Conservation (phyloP, 106 monocot genomes). For the Platanthera guangdongensis region DNA sequence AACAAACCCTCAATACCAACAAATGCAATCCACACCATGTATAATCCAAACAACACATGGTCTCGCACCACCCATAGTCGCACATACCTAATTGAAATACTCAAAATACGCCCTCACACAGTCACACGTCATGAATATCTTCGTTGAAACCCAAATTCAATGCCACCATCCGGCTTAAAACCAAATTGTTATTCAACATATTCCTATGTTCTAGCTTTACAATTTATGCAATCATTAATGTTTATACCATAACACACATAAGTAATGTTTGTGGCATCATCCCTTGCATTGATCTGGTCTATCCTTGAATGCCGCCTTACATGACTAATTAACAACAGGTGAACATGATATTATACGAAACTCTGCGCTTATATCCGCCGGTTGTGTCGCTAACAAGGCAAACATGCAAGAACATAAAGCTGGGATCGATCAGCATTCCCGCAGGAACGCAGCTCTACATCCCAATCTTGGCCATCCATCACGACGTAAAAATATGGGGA, state of each 20-base stretch:
- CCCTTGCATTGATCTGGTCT: not conserved
- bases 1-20: too few species aligned
- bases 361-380: constrained; percentile 9
- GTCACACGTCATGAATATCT: too few species aligned
- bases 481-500: constrained; percentile 13
- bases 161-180: too few species aligned
- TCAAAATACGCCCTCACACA: too few species aligned
- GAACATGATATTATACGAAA: constrained; percentile 8
- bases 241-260: not conserved
- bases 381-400: constrained; percentile 2
- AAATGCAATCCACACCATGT: too few species aligned
- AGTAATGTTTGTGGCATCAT: not conserved
- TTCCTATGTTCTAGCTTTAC: not conserved
- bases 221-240: not conserved
- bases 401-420: constrained; percentile 5
- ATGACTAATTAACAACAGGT: constrained; percentile 6
- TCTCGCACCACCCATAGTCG: too few species aligned
- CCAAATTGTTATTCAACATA: not conserved
- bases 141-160: too few species aligned
- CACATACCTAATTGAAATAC: too few species aligned
- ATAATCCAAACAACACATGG: too few species aligned
- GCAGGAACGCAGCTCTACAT: constrained; percentile 9
- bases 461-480: constrained; percentile 4
- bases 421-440: constrained; percentile 3
- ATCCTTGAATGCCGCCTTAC: not conserved